Evolutionary conservation across 495 filamentous ascomycete species (phyloP).

Genomic region (Penicillium mononematosum): DNA sequence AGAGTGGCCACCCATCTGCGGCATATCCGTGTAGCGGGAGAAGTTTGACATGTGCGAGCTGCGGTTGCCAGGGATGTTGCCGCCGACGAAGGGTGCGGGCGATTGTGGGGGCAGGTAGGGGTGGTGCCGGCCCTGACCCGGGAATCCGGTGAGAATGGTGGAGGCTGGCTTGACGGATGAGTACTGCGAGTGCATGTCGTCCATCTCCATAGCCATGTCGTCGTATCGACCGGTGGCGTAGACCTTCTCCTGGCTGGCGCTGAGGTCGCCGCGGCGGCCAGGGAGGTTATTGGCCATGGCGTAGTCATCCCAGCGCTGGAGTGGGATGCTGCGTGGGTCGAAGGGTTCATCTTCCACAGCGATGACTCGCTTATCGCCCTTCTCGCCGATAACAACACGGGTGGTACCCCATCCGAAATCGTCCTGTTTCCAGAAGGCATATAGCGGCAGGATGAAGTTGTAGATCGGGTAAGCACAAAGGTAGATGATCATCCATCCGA

Average conservation of each 20-base stretch:
- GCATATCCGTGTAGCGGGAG: conserved; percentile 52
- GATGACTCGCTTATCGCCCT: conserved; percentile 83
- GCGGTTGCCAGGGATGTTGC: conserved; percentile 50
- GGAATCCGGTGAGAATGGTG: conserved; percentile 85
- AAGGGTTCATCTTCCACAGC: conserved; percentile 85
- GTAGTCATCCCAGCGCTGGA: conserved; percentile 98
- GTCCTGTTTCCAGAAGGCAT: conserved; percentile 99
- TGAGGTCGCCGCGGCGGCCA: conserved; percentile 72
- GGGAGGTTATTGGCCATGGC: conserved; percentile 87
- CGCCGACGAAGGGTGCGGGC: conserved; percentile 61
- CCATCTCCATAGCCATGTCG: conserved; percentile 76
- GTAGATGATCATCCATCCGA: conserved; percentile 99
- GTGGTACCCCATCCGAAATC: conserved; percentile 64
- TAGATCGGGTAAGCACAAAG: conserved; percentile 91
- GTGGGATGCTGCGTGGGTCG: conserved; percentile 86
- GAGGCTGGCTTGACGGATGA: conserved; percentile 93
- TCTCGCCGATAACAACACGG: conserved; percentile 85
- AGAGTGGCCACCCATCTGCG: conserved; percentile 36
- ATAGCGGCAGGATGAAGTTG: conserved; percentile 86
- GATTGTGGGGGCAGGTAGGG: conserved; percentile 80
- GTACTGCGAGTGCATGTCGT: conserved; percentile 95
- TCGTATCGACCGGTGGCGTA: conserved; percentile 56
- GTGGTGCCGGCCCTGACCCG: conserved; percentile 54
- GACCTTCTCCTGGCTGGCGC: conserved; percentile 60
- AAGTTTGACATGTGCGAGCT: conserved; percentile 59